Evolutionary conservation across 345 rosid species (phyloP).

Genomic region (Brassica nigra): DNA sequence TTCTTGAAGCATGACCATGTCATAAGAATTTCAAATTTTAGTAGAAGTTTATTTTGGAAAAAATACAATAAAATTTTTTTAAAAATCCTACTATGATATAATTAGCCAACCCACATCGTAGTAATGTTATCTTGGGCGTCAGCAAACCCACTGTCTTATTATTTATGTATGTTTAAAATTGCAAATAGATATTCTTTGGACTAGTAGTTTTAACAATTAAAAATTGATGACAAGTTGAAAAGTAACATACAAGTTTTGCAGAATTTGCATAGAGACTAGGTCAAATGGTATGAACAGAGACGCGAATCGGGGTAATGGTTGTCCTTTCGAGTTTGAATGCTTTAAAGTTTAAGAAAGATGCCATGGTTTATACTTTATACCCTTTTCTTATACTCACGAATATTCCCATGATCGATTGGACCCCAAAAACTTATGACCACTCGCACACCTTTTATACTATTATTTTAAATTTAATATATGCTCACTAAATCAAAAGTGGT

Average conservation of each 20-base stretch:
- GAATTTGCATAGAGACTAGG: conserved; percentile 7
- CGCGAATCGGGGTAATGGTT: background rate
- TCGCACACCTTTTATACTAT: background rate
- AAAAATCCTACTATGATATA: background rate
- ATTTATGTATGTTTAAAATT: background rate
- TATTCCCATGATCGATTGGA: conserved; percentile 27
- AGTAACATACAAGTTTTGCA: background rate
- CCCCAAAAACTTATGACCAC: conserved; percentile 1
- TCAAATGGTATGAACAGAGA: conserved; percentile 22
- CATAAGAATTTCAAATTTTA: background rate
- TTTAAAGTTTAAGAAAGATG: conserved; percentile 19
- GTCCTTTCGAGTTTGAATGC: conserved; percentile 6
- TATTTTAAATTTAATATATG: too few relatives aligned
- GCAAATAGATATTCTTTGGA: background rate
- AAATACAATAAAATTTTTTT: background rate
- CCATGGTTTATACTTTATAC: conserved; percentile 42
- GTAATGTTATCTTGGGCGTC: background rate
- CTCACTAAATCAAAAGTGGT: background rate
- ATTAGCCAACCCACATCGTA: background rate
- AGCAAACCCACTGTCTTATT: conserved; percentile 13
- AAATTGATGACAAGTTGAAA: background rate
- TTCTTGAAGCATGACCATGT: conserved; percentile 1
- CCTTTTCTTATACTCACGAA: conserved; percentile 8
- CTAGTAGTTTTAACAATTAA: background rate
- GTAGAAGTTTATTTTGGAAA: background rate